Percentiles rank a stretch among this genome's conserved stretches.
Evolutionary conservation across 129 eudicot genomes (phyloP).

Genomic region (Tanacetum coccineum): DNA sequence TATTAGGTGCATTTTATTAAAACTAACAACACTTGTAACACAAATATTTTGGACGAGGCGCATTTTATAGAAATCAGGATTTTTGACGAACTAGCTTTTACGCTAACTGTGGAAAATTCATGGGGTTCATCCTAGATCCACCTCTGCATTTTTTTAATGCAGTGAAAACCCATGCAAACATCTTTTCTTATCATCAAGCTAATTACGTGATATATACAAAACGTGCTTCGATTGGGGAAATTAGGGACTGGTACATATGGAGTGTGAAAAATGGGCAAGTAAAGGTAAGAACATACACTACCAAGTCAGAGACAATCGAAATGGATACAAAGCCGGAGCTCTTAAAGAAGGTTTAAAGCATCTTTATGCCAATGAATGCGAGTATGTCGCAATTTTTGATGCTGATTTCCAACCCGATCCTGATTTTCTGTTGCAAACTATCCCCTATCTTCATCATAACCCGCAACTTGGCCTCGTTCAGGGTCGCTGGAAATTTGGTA

Average conservation of each 20-base stretch:
- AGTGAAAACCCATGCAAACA: no score
- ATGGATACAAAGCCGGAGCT: slow-evolving; percentile 83
- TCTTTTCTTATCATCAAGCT: no score
- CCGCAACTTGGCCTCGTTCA: slow-evolving; percentile 68
- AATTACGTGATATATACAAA: no score
- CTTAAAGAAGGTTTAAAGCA: slow-evolving; percentile 61
- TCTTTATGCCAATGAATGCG: slow-evolving; percentile 52
- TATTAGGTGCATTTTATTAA: no score
- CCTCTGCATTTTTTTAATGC: no score
- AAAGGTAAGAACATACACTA: slow-evolving; percentile 67
- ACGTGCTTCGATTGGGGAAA: no score
- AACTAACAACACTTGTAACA: no score
- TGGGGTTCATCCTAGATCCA: no score
- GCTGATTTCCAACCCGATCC: slow-evolving; percentile 86
- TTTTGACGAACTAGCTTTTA: no score
- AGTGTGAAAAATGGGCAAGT: slow-evolving; percentile 69
- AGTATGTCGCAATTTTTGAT: slow-evolving; percentile 71
- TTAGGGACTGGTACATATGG: slow-evolving; percentile 60
- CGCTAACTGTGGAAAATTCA: no score
- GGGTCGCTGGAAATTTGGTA: slow-evolving; percentile 79
- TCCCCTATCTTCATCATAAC: slow-evolving; percentile 68
- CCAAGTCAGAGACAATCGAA: slow-evolving; percentile 61
- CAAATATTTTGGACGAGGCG: no score
- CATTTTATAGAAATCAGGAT: no score
- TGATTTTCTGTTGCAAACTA: slow-evolving; percentile 57